Base-by-base conservation (phyloP, 2,329 filamentous ascomycete genomes). In the Ophiostoma pallidulum region DNA sequence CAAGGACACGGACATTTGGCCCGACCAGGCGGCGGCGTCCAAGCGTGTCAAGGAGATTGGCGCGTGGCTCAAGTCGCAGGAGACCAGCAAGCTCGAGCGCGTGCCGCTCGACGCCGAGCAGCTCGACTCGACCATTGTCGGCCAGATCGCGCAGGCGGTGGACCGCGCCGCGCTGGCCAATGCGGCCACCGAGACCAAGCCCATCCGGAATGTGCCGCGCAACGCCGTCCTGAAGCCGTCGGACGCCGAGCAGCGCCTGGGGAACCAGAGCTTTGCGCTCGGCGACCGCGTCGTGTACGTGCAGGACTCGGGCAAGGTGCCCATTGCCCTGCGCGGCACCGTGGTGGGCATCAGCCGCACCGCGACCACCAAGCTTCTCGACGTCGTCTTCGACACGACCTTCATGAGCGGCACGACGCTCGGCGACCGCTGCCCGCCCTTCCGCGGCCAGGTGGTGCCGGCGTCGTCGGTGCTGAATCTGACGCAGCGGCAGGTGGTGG, bases 361-460 rank as follows among this genome's bases (percentile, higher is more conserved):
- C 26, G 76, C 89, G 18, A 85, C 86, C 48, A 84, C 83, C 22
- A 78, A 86, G 40, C 74, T 96, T 49, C 73, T 98, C 32, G 92
- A 98, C 62, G 78, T 97, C 49, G 82, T 98, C 8, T 98, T 95
- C 66, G 94, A 98, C 62, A 78, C 80, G 12, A 85, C 88, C 0
- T 98, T 98, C 66, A 97, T 98, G 90, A 94, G 89, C 60, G 92
- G 92, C 53, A 96, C 90, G 2, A 92, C 86, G 0, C 75, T 98
- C 14, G 86, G 87, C 50, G 89, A 90, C 48, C 83, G 92, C 50
- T 95, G 91, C 61, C 88, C 89, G 22, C 82, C 87, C 32, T 98
- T 98, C 79, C 81, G 91, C 31, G 92, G 92, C 45, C 90, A 92
- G 62, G 96, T 92, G 0, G 89, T 98, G 4, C 80, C 88, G 2